Evolutionary conservation across 768 basidiomycete genomes (phyloP).

Genomic region (Lactarius sp.): DNA sequence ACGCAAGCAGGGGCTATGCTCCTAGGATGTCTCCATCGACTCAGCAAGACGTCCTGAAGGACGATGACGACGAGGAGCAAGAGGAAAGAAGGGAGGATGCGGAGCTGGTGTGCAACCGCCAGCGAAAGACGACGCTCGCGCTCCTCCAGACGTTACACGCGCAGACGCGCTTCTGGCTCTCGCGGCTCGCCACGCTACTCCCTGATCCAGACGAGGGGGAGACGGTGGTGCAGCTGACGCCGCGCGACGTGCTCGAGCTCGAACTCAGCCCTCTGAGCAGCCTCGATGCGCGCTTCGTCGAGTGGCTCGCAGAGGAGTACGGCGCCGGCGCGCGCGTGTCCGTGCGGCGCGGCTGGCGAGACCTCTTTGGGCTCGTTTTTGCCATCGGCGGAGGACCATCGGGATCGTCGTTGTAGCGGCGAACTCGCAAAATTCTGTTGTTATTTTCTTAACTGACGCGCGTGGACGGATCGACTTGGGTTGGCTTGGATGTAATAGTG

Average conservation of each 20-base stretch:
- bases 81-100: constrained; percentile 46
- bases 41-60: not conserved
- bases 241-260: constrained; percentile 45
- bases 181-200: constrained; percentile 33
- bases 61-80: constrained; percentile 1
- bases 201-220: not conserved
- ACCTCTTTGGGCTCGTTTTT: constrained; percentile 41
- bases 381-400: constrained; percentile 32
- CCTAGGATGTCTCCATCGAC: constrained; percentile 26
- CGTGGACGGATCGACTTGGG: too few species aligned
- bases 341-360: constrained; percentile 45
- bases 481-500: too few species aligned
- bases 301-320: constrained; percentile 72
- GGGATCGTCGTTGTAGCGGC: too few species aligned
- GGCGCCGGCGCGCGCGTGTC: constrained; percentile 38
- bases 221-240: constrained; percentile 24
- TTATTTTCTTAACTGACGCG: too few species aligned
- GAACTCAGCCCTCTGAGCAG: constrained; percentile 71
- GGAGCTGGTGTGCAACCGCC: constrained; percentile 35
- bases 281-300: constrained; percentile 67
- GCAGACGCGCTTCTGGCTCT: constrained; percentile 54
- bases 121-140: constrained; percentile 45
- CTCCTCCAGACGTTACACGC: constrained; percentile 58
- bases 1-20: constrained; percentile 25
- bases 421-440: not conserved